Evolutionary conservation across 1,284 basidiomycete species (phyloP).

Genomic region (Xerocomus nothofagi): DNA sequence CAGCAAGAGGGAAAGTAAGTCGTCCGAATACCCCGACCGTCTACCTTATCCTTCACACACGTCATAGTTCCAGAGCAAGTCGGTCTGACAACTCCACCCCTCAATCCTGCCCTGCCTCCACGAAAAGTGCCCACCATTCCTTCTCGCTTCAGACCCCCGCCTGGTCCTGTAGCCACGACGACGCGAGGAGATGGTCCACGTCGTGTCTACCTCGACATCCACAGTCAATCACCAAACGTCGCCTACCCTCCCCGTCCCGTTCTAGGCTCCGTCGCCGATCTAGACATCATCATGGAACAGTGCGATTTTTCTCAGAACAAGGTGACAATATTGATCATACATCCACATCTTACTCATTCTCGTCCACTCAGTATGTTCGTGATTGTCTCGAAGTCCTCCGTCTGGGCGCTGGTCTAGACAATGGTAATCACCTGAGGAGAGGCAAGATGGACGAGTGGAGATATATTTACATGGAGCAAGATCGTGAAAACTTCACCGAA

Average conservation of each 20-base stretch:
- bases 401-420: slow-evolving; percentile 65
- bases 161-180: slow-evolving; percentile 42
- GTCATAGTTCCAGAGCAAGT: slow-evolving; percentile 70
- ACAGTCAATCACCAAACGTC: slow-evolving; percentile 53
- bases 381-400: slow-evolving; percentile 76
- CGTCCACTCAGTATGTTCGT: slow-evolving; percentile 60
- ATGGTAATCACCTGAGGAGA: slow-evolving; percentile 54
- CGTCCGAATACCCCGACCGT: not conserved
- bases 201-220: slow-evolving; percentile 74
- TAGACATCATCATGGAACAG: slow-evolving; percentile 85
- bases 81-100: slow-evolving; percentile 53
- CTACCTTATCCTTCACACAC: slow-evolving; percentile 1
- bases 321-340: slow-evolving; percentile 42
- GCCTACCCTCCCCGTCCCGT: slow-evolving; percentile 84
- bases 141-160: slow-evolving; percentile 45
- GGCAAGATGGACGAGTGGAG: slow-evolving; percentile 62
- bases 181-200: slow-evolving; percentile 72
- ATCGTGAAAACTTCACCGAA: slow-evolving; percentile 41
- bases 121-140: slow-evolving; percentile 43
- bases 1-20: slow-evolving; percentile 70
- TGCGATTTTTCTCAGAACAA: slow-evolving; percentile 85
- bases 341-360: slow-evolving; percentile 11
- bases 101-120: slow-evolving; percentile 73
- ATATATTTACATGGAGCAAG: slow-evolving; percentile 63
- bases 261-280: slow-evolving; percentile 78